Percentiles rank a stretch among this genome's conserved stretches.
phyloP scores from a whole-genome alignment of 768 basidiomycete species.

The Boletus sp. region DNA sequence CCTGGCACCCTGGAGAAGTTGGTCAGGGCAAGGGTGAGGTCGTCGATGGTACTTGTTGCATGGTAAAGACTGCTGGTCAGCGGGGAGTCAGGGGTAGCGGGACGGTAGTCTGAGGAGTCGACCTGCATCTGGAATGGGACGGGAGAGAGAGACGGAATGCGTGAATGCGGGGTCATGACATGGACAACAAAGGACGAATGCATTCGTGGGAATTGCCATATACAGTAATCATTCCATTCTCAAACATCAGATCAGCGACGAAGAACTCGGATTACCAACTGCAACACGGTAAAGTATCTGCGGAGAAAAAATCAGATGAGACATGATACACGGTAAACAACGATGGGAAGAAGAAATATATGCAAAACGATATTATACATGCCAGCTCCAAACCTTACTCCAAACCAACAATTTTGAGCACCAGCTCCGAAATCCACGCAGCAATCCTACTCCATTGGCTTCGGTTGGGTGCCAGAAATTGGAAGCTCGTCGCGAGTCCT shows the following conservation, averaged over 20 bases:
- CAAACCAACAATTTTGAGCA: constrained; percentile 47
- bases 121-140: constrained; percentile 23
- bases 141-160: neutral
- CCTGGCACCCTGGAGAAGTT: constrained; percentile 63
- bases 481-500: constrained; percentile 69
- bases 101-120: constrained; percentile 28
- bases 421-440: constrained; percentile 69
- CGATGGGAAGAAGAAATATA: neutral
- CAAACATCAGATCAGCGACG: neutral
- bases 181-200: neutral
- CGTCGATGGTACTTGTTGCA: constrained; percentile 67
- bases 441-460: constrained; percentile 61
- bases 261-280: constrained; percentile 5
- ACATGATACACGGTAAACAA: constrained; percentile 2
- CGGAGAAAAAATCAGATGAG: neutral
- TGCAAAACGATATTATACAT: constrained; percentile 21
- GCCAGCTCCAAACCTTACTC: constrained; percentile 16
- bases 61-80: constrained; percentile 48
- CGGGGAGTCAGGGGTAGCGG: constrained; percentile 50
- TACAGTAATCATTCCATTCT: constrained; percentile 5
- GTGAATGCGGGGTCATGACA: neutral
- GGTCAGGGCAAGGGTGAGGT: constrained; percentile 68
- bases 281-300: constrained; percentile 9
- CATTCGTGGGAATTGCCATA: constrained; percentile 20
- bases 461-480: constrained; percentile 58